Percentiles rank a stretch among this genome's conserved stretches.
Evolutionary conservation across 345 rosid species (phyloP).

Genomic region (Linum usitatissimum): DNA sequence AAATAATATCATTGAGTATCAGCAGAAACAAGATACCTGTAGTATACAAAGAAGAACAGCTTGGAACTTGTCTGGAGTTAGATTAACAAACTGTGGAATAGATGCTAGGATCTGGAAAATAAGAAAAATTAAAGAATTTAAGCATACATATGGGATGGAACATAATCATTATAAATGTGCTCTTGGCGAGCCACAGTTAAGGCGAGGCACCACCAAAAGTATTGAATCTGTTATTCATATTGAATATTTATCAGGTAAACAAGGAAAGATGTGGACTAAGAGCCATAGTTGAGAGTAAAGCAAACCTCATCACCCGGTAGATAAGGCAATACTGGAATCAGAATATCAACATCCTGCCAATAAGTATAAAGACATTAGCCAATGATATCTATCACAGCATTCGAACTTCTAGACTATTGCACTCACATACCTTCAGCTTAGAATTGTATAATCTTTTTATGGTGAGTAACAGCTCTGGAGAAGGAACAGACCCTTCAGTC

Average conservation of each 20-base stretch:
- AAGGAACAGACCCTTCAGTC: slow-evolving; percentile 67
- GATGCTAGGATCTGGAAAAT: slow-evolving; percentile 46
- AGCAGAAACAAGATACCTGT: slow-evolving; percentile 44
- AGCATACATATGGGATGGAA: neutral
- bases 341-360: slow-evolving; percentile 75
- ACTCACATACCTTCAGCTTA: slow-evolving; percentile 57
- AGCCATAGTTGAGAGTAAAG: slow-evolving; percentile 1
- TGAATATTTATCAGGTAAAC: neutral
- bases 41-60: slow-evolving; percentile 57
- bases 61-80: slow-evolving; percentile 73
- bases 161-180: neutral
- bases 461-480: slow-evolving; percentile 61
- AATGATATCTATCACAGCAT: slow-evolving; percentile 9
- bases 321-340: slow-evolving; percentile 78
- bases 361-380: slow-evolving; percentile 25
- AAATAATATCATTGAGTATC: neutral
- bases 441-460: slow-evolving; percentile 77
- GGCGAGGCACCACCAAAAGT: too few relatives aligned
- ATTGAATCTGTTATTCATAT: neutral
- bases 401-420: slow-evolving; percentile 11
- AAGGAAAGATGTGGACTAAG: neutral
- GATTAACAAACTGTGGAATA: slow-evolving; percentile 71
- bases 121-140: slow-evolving; percentile 3
- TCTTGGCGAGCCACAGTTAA: too few relatives aligned
- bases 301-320: slow-evolving; percentile 78